Evolutionary conservation across 768 basidiomycete genomes (phyloP), one percentile per base, ranked within the genome.

Genomic region (Agrocybe pediades): DNA sequence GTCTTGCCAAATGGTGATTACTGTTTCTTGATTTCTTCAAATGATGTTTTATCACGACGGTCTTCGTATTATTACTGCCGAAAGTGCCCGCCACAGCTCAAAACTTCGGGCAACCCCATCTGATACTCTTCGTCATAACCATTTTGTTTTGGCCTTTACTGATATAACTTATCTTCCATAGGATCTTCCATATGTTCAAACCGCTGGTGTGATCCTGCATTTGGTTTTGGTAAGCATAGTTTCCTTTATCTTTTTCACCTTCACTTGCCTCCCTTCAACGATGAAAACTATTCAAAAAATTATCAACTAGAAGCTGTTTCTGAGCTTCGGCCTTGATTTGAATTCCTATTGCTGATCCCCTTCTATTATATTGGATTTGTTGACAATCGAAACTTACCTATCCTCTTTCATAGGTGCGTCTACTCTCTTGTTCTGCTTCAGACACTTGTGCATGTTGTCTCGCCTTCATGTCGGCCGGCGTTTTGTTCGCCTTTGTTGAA

Each of bases 51-150:
- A 84, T 85, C 88, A 91, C 90, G 90, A 92, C 90, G 90, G 90
- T 92, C 90, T 91, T 89, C 90, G 90, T 91, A 92, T 64, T 53
- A 69, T 68, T 60, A 53, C 71, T 90, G 88, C 86, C 90, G 90
- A 92, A 92, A 88, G 67, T 83, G 90, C 90, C 90, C 89, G 90
- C 86, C 86, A 89, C 85, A 92, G 90, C 90, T 92, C 90, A 91
- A 78, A 64, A 64, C 41, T 70, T 83, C 87, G 90, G 90, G 88
- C 88, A 87, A 75, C 84, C 88, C 84, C 73, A 58, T 80, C 88
- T 90, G 87, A 90, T 74, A 50, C n/a, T n/a, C n/a, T n/a, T n/a
- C n/a, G n/a, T n/a, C n/a, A n/a, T n/a, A n/a, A n/a, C 56, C 61
- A 62, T 53, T 46, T 49, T 56, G 21, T 17, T 30, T 47, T 24